Conservation (phyloP, 192 early-diverging fungal genomes). For the Backusella tarrabulga region DNA sequence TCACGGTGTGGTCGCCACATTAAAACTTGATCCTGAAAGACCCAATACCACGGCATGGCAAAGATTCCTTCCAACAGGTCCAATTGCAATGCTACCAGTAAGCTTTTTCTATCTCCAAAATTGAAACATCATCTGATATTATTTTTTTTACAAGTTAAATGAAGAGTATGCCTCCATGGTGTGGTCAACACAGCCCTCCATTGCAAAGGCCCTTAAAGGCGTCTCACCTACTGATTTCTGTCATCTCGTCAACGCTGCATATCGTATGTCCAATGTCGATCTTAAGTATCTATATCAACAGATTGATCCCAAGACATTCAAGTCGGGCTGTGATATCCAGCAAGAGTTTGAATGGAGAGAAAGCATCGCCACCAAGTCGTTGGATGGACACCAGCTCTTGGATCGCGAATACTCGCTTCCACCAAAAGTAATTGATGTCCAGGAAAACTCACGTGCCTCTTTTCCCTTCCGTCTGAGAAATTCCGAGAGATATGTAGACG, state of each 20-base stretch:
- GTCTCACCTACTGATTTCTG: conserved; percentile 65
- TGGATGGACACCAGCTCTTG: neutral
- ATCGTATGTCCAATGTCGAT: conserved; percentile 68
- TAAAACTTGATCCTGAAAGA: conserved; percentile 53
- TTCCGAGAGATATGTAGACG: conserved; percentile 69
- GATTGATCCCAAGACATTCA: conserved; percentile 40
- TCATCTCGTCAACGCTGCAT: conserved; percentile 78
- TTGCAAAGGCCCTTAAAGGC: conserved; percentile 61
- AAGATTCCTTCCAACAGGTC: conserved; percentile 92
- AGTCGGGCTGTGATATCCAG: conserved; percentile 47
- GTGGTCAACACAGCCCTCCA: conserved; percentile 77
- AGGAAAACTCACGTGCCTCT: conserved; percentile 65
- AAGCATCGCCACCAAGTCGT: conserved; percentile 30
- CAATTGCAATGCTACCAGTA: conserved; percentile 92
- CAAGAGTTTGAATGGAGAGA: conserved; percentile 71
- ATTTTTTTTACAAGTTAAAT: conserved; percentile 45
- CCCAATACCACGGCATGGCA: conserved; percentile 84
- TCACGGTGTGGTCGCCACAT: conserved; percentile 84
- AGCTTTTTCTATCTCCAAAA: conserved; percentile 11
- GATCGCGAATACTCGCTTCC: conserved; percentile 42
- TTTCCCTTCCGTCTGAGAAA: conserved; percentile 88
- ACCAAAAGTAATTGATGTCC: conserved; percentile 61
- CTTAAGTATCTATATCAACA: conserved; percentile 68
- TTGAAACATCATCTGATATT: neutral
- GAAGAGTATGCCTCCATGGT: conserved; percentile 74